A percentile compares a stretch with the other conserved stretches of the same genome.
phyloP scores from a whole-genome alignment of 192 early-diverging fungal species.

The Umbelopsis vinacea region DNA sequence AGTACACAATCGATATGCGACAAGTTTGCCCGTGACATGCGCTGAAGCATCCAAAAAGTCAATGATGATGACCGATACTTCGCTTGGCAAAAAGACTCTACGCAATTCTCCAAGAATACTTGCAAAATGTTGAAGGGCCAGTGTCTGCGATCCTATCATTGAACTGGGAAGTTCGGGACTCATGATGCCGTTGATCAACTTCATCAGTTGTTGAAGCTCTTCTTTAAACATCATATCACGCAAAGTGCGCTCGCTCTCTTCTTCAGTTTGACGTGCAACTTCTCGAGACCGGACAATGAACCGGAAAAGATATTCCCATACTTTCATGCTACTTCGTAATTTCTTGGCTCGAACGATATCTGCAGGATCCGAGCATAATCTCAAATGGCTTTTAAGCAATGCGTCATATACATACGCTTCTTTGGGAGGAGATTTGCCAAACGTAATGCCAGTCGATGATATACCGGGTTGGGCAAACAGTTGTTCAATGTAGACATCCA shows the following conservation, averaged over 20 bases:
- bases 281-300: conserved; percentile 56
- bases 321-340: conserved; percentile 61
- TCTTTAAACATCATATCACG: conserved; percentile 46
- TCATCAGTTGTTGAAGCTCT: conserved; percentile 47
- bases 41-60: conserved; percentile 40
- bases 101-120: conserved; percentile 47
- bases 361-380: conserved; percentile 36
- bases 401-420: conserved; percentile 37
- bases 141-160: conserved; percentile 64
- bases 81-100: conserved; percentile 33
- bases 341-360: conserved; percentile 43
- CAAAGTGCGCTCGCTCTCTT: conserved; percentile 24
- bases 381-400: conserved; percentile 46
- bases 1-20: conserved; percentile 36
- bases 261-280: conserved; percentile 33
- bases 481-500: conserved; percentile 66
- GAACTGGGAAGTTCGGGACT: conserved; percentile 50
- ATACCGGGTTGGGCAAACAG: conserved; percentile 31
- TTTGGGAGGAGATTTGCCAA: conserved; percentile 1
- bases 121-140: conserved; percentile 55
- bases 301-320: conserved; percentile 64
- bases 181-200: conserved; percentile 55
- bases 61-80: conserved; percentile 39
- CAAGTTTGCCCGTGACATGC: conserved; percentile 41
- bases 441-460: background rate